A percentile compares a stretch with the other conserved stretches of the same genome.
Conservation (phyloP, 1,284 basidiomycete genomes). For the Apiotrichum gracile region DNA sequence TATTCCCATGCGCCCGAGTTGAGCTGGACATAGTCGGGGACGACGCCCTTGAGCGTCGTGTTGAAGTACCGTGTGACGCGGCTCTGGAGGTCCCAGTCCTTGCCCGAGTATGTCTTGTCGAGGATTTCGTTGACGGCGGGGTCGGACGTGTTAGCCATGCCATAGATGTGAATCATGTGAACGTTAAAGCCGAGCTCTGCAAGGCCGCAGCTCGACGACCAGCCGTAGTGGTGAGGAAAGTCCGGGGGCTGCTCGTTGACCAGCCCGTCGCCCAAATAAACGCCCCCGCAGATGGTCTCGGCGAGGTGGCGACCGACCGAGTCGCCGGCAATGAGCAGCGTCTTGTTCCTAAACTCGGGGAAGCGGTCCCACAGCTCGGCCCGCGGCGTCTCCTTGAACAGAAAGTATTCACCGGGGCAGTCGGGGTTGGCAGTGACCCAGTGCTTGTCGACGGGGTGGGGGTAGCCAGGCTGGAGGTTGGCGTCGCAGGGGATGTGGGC, state of each 20-base stretch:
- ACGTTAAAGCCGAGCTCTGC: not conserved
- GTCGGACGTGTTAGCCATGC: constrained; percentile 4
- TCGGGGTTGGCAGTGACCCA: not conserved
- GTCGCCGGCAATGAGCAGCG: constrained; percentile 1
- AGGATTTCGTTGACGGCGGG: not conserved
- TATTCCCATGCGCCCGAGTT: constrained; percentile 8
- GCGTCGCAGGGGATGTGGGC: no score
- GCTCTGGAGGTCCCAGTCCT: constrained; percentile 5
- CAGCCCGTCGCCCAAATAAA: not conserved
- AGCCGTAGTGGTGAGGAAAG: not conserved
- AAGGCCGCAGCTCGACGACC: not conserved
- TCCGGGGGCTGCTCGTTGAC: not conserved
- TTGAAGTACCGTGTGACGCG: not conserved
- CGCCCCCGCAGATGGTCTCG: not conserved
- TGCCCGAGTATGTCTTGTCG: constrained; percentile 1
- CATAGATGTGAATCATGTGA: constrained; percentile 2
- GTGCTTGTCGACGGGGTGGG: not conserved
- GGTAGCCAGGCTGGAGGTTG: not conserved
- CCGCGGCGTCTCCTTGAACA: not conserved
- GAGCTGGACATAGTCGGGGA: constrained; percentile 4
- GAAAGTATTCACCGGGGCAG: not conserved
- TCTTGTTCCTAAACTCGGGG: constrained; percentile 5
- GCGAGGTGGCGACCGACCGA: not conserved
- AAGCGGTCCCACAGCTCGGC: not conserved
- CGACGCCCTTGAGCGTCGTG: not conserved